Base-by-base conservation (phyloP, 108 stramenopile genomes). In the Nitzschia putrida region DNA sequence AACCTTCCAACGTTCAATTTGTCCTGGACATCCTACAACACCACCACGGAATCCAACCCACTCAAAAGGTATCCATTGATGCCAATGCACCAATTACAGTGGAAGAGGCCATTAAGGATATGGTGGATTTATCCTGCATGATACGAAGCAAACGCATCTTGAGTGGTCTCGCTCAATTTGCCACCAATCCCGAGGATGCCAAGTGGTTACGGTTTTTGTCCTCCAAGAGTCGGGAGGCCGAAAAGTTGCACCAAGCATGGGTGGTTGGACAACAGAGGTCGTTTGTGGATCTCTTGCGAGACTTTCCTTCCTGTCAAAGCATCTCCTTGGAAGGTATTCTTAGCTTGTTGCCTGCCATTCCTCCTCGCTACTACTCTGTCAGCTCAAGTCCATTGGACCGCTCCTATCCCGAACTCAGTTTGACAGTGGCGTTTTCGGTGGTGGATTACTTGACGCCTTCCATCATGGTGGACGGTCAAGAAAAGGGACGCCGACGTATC, bases 351-450 rank as follows among this genome's bases (percentile, higher is more conserved):
- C 90, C 95, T 0, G 52, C 73, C 8, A 83, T 96, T 20, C 82
- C 92, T 24, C 95, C 97, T 13, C 81, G 97, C 37, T 96, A 94
- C 71, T 98, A 98, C 71, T 95, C 93, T 7, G 83, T 98, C 38
- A 89, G 88, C 50, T 91, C 91, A 6, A 94, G 92, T 72, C 97
- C 97, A 13, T 67, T 98, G 26, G 74, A 75, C n/a, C 59, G 80
- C 23, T 8, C 52, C 9, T 52, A 80, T 24, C 41, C n/a, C 50
- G 71, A 50, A 11, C 38, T 40, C 0, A 55, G 56, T 68, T 61
- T 95, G 57, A 86, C 87, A 20, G 68, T 98, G 51, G 88, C 95
- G 20, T 93, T 95, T 80, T 95, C 94, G 9, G 94, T 98, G 14
- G 95, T 98, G 1, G 88, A 92, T 55, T 95, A 92, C 51, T 24